Evolutionary conservation across 2,329 filamentous ascomycete genomes (phyloP), one percentile per base, ranked within the genome.

Genomic region (Botryotinia narcissicola): DNA sequence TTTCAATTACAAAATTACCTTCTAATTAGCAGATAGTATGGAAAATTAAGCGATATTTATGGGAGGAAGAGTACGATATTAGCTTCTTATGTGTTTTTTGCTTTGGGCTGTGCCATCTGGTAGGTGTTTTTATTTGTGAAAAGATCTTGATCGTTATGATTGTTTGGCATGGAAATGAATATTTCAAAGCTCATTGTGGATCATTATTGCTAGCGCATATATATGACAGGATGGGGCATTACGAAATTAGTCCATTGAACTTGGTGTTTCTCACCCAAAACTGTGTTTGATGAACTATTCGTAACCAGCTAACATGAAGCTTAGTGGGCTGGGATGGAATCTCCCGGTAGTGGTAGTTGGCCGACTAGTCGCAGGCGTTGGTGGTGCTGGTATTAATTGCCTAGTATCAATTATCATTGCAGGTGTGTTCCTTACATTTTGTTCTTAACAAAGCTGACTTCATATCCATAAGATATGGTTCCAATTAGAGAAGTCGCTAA

Each of bases 11-110:
- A 35, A 29, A 8, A n/a, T 62, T 4, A 12, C 3, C 22, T 29
- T 48, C 40, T 61, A 16, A 40, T 25, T 57, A 12, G 25, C n/a
- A 1, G 0, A 1, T 57, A 77, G 75, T 75, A 76, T 64, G 76
- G 86, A 0, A 88, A 89, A 74, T 78, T 89, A 18, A 88, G 86
- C 74, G 86, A 89, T 76, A 86, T 89, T 22, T 89, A 87, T 77
- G 70, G 70, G 42, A 54, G 60, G 44, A 71, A 71, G 60, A 71
- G 44, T 54, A 44, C 25, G n/a, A 40, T 71, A 29, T 29, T 71
- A 7, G 78, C 82, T 12, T 84, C 85, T 1, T 89, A 89, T 76
- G 77, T 81, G 6, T 80, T 89, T 25, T 88, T 90, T 71, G 84
- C 84, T 1, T 72, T 83, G 29, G 85, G 85, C 9, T 77, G 76